phyloP scores from a whole-genome alignment of 495 filamentous ascomycete genomes.

The Aspergillus mulundensis region DNA sequence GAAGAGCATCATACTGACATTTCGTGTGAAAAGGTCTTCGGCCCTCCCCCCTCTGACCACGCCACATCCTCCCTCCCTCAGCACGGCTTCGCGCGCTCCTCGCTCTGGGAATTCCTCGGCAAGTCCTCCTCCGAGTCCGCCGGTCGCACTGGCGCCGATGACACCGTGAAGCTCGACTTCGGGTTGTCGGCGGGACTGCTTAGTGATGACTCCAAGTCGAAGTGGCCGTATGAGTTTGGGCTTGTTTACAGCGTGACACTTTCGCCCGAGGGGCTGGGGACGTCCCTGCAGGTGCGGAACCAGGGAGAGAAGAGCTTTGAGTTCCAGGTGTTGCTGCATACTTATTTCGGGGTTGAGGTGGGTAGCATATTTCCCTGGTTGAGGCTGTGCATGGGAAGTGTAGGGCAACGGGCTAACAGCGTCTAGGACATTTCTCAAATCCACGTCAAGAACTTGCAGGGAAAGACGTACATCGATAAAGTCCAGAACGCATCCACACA shows the following conservation, averaged over 20 bases:
- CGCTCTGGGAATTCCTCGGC: conserved; percentile 60
- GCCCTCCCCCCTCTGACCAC: conserved; percentile 68
- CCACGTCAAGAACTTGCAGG: conserved; percentile 66
- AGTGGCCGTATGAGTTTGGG: conserved; percentile 81
- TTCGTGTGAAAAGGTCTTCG: conserved; percentile 67
- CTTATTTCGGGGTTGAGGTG: conserved; percentile 80
- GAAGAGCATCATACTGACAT: neutral
- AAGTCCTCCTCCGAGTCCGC: conserved; percentile 66
- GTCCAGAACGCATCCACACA: conserved; percentile 55
- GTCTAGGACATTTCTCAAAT: conserved; percentile 68
- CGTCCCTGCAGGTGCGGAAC: conserved; percentile 83
- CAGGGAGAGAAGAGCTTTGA: conserved; percentile 72
- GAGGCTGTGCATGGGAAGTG: neutral
- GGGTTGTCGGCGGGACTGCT: conserved; percentile 73
- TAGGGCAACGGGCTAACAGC: neutral
- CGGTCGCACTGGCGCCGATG: conserved; percentile 44
- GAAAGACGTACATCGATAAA: conserved; percentile 77
- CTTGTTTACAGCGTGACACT: conserved; percentile 91
- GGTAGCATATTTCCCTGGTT: neutral
- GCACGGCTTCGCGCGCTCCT: conserved; percentile 93
- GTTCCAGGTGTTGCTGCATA: conserved; percentile 89
- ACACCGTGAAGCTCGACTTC: conserved; percentile 87
- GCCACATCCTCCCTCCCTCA: conserved; percentile 74
- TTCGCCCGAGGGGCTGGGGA: conserved; percentile 66
- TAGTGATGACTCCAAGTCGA: conserved; percentile 54